Percentiles rank a stretch among this genome's conserved stretches.
Conservation (phyloP, 1,139 yeast species). For the Geotrichum histeridarum region DNA sequence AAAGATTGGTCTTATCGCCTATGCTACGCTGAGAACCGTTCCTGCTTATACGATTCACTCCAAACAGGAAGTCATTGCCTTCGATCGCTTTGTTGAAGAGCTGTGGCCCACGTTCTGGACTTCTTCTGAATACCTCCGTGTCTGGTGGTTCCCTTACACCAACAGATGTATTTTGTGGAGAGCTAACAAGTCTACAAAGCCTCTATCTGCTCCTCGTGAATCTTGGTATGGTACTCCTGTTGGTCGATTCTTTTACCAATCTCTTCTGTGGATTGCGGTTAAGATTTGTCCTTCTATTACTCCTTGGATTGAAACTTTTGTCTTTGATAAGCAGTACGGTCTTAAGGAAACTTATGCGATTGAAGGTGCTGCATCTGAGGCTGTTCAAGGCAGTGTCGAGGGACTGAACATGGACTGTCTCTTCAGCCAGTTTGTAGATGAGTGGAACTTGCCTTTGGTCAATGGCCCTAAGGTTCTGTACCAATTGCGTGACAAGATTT, state of each 20-base stretch:
- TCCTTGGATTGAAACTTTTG: slow-evolving; percentile 78
- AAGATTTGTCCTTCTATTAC: slow-evolving; percentile 68
- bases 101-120: slow-evolving; percentile 60
- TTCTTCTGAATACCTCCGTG: slow-evolving; percentile 80
- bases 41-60: slow-evolving; percentile 81
- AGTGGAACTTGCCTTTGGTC: slow-evolving; percentile 87
- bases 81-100: slow-evolving; percentile 66
- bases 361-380: slow-evolving; percentile 55
- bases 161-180: slow-evolving; percentile 85
- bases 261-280: slow-evolving; percentile 73
- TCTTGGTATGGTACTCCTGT: slow-evolving; percentile 82
- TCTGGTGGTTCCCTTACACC: slow-evolving; percentile 98
- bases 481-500: slow-evolving; percentile 57
- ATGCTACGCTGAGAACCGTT: slow-evolving; percentile 80
- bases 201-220: slow-evolving; percentile 59
- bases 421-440: slow-evolving; percentile 90
- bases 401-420: slow-evolving; percentile 94
- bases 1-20: slow-evolving; percentile 81
- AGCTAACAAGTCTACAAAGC: slow-evolving; percentile 65
- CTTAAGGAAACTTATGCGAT: slow-evolving; percentile 52
- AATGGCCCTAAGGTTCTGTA: slow-evolving; percentile 69
- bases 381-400: slow-evolving; percentile 68
- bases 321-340: slow-evolving; percentile 78
- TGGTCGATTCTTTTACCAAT: slow-evolving; percentile 76
- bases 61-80: slow-evolving; percentile 72